Conservation (phyloP, 768 basidiomycete genomes). For the Pisolithus microcarpus region DNA sequence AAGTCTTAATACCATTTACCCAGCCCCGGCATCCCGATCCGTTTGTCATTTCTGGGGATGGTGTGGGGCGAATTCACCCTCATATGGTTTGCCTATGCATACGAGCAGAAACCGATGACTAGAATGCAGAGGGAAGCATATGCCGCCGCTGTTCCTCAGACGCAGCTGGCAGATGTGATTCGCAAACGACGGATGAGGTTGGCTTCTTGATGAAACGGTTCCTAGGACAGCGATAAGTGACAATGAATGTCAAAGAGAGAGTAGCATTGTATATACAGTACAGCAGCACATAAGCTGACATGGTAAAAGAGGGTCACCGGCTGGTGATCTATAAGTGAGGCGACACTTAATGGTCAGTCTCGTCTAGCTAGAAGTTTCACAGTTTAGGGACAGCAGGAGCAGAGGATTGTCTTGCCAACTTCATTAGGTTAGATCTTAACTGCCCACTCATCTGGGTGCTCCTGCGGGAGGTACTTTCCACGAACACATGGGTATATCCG, state of each 20-base stretch:
- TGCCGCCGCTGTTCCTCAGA: slow-evolving; percentile 48
- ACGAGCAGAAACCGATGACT: slow-evolving; percentile 50
- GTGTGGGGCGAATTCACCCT: slow-evolving; percentile 38
- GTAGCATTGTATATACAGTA: neutral
- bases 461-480: slow-evolving; percentile 52
- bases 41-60: slow-evolving; percentile 37
- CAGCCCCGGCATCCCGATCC: slow-evolving; percentile 37
- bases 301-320: too few species aligned
- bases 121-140: slow-evolving; percentile 43
- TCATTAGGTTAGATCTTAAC: slow-evolving; percentile 40
- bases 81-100: slow-evolving; percentile 37
- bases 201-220: too few species aligned
- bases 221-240: neutral
- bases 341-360: too few species aligned
- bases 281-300: neutral
- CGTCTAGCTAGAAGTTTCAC: slow-evolving; percentile 4
- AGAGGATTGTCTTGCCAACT: neutral
- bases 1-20: slow-evolving; percentile 26
- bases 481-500: slow-evolving; percentile 81
- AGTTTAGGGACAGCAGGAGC: slow-evolving; percentile 10
- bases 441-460: slow-evolving; percentile 40
- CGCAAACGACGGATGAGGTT: too few species aligned
- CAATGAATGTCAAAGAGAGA: neutral
- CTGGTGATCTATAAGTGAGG: too few species aligned
- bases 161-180: slow-evolving; percentile 37